Evolutionary conservation across 495 filamentous ascomycete species (phyloP).

Genomic region (Astrocystis sublimbata): DNA sequence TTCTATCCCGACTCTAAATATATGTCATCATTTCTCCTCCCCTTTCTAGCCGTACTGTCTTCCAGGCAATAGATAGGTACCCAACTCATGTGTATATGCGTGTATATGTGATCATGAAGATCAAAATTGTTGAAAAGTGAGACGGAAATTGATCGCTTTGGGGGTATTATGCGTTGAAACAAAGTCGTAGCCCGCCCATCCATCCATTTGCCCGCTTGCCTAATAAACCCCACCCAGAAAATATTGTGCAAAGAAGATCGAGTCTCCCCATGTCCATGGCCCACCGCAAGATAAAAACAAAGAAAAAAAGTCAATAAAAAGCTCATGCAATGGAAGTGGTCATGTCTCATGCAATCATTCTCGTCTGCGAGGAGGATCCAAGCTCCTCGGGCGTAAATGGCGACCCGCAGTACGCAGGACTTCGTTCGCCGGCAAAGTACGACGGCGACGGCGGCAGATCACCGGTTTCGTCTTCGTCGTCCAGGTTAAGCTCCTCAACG

Average conservation of each 20-base stretch:
- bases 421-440: not conserved
- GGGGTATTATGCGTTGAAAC: constrained; percentile 16
- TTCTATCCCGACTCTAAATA: not conserved
- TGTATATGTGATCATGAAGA: not conserved
- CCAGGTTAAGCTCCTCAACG: constrained; percentile 27
- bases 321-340: not conserved
- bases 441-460: constrained; percentile 8
- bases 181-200: not conserved
- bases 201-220: not conserved
- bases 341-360: not conserved
- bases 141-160: constrained; percentile 8
- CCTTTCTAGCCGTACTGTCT: not conserved
- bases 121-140: not conserved
- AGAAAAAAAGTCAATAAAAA: not conserved
- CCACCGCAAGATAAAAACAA: not conserved
- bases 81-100: no score
- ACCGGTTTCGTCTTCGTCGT: no score
- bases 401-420: not conserved
- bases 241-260: no score
- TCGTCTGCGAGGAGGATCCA: not conserved
- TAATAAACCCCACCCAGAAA: no score
- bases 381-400: not conserved
- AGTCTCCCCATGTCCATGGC: no score
- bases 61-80: no score
- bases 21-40: not conserved